Evolutionary conservation across 192 early-diverging fungal genomes (phyloP).

Genomic region (Ramicandelaber brevisporus): DNA sequence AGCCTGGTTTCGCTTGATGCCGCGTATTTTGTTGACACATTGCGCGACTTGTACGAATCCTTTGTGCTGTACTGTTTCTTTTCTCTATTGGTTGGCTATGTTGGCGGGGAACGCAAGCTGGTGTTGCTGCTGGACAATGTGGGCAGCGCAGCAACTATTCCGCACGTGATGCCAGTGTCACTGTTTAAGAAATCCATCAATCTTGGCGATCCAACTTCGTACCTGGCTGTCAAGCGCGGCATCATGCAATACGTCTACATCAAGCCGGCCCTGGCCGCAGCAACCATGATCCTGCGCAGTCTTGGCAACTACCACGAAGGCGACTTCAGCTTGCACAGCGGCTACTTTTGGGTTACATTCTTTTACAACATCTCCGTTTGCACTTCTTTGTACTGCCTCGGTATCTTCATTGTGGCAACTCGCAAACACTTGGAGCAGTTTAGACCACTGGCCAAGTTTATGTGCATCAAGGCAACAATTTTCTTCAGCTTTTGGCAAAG

Average conservation of each 20-base stretch:
- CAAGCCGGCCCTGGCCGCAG: conserved; percentile 51
- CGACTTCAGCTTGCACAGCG: conserved; percentile 28
- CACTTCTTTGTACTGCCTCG: conserved; percentile 58
- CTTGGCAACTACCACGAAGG: conserved; percentile 59
- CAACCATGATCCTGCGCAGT: conserved; percentile 60
- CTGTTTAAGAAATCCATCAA: conserved; percentile 47
- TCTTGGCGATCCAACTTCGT: conserved; percentile 63
- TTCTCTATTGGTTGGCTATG: conserved; percentile 57
- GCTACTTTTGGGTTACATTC: conserved; percentile 60
- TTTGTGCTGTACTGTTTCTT: conserved; percentile 95
- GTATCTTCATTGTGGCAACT: conserved; percentile 69
- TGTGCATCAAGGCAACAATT: conserved; percentile 78
- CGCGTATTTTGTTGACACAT: conserved; percentile 67
- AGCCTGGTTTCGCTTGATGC: conserved; percentile 40
- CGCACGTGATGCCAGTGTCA: conserved; percentile 63
- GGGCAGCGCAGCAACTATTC: conserved; percentile 50
- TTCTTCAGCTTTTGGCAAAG: conserved; percentile 93
- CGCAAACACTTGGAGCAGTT: conserved; percentile 41
- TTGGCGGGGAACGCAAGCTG: conserved; percentile 70
- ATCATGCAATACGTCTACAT: conserved; percentile 86
- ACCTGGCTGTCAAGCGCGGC: conserved; percentile 63
- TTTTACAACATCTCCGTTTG: conserved; percentile 79
- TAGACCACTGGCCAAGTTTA: conserved; percentile 78
- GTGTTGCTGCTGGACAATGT: conserved; percentile 51
- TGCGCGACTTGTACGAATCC: conserved; percentile 84